Conservation (phyloP, 495 filamentous ascomycete genomes). For the Hypoxylon lienhwacheense region DNA sequence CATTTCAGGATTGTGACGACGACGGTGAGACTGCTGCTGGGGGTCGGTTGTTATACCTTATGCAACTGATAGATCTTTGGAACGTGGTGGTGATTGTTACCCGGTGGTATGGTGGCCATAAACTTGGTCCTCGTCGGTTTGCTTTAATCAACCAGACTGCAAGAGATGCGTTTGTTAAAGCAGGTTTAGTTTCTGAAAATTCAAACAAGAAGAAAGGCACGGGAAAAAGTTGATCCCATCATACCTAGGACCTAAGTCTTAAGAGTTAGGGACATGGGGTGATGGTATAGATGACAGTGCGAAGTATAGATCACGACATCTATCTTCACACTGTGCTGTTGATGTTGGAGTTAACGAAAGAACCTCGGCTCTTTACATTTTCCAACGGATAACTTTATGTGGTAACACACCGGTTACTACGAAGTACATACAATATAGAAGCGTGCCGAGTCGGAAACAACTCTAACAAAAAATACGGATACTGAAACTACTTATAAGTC, state of each 20-base stretch:
- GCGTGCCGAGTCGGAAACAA: too few relatives aligned
- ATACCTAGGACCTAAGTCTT: too few relatives aligned
- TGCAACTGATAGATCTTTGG: constrained; percentile 95
- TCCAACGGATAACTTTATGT: too few relatives aligned
- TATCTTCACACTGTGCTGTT: too few relatives aligned
- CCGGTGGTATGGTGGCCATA: constrained; percentile 90
- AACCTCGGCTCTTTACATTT: too few relatives aligned
- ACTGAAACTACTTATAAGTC: too few relatives aligned
- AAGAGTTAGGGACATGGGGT: constrained; percentile 3
- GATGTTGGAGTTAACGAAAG: too few relatives aligned
- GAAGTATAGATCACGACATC: background rate
- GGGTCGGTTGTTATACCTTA: constrained; percentile 76
- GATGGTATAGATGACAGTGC: constrained; percentile 17
- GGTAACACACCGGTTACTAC: too few relatives aligned
- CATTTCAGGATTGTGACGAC: constrained; percentile 89
- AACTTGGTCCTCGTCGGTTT: constrained; percentile 86
- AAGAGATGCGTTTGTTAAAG: constrained; percentile 79
- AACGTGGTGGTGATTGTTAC: constrained; percentile 91
- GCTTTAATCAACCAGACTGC: constrained; percentile 84
- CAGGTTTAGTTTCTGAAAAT: constrained; percentile 64
- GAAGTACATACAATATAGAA: too few relatives aligned
- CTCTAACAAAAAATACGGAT: too few relatives aligned
- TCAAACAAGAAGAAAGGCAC: constrained; percentile 59
- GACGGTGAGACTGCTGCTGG: constrained; percentile 97
- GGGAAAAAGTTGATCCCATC: constrained; percentile 41